Evolutionary conservation across 257 asterid species (phyloP).

Genomic region (Craterostigma plantagineum): DNA sequence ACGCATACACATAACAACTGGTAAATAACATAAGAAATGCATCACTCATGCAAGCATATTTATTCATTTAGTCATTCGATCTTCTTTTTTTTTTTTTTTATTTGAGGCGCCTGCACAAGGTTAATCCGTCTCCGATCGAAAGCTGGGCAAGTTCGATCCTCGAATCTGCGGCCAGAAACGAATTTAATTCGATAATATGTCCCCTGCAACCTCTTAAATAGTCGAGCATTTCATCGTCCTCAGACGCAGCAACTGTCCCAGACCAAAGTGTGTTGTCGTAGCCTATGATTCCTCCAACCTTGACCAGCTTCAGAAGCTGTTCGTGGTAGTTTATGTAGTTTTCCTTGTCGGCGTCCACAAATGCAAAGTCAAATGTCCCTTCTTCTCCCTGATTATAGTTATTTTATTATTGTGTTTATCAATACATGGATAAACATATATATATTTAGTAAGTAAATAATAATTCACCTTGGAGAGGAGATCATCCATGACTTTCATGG

Average conservation of each 20-base stretch:
- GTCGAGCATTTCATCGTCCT: constrained; percentile 26
- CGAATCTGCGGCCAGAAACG: constrained; percentile 27
- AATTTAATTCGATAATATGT: constrained; percentile 23
- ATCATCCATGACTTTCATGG: constrained; percentile 10
- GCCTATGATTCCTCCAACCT: constrained; percentile 43
- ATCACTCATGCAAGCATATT: no score
- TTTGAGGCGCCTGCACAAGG: constrained; percentile 37
- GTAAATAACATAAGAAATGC: no score
- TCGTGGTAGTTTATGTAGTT: constrained; percentile 47
- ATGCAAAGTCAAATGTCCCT: constrained; percentile 44
- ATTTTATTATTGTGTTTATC: neutral
- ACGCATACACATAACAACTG: no score
- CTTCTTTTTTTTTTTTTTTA: neutral
- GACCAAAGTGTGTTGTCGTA: constrained; percentile 55
- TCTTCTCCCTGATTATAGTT: constrained; percentile 27
- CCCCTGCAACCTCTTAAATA: constrained; percentile 16
- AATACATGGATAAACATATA: neutral
- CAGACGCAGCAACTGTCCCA: constrained; percentile 24
- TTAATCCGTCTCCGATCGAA: constrained; percentile 50
- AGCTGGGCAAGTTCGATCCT: constrained; percentile 46
- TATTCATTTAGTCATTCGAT: neutral
- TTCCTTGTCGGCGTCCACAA: constrained; percentile 59
- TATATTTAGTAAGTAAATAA: neutral
- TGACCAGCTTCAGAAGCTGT: constrained; percentile 24
- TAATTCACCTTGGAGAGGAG: constrained; percentile 11